Evolutionary conservation across 73 alveolate species (phyloP).

Genomic region (Tetrahymena borealis): DNA sequence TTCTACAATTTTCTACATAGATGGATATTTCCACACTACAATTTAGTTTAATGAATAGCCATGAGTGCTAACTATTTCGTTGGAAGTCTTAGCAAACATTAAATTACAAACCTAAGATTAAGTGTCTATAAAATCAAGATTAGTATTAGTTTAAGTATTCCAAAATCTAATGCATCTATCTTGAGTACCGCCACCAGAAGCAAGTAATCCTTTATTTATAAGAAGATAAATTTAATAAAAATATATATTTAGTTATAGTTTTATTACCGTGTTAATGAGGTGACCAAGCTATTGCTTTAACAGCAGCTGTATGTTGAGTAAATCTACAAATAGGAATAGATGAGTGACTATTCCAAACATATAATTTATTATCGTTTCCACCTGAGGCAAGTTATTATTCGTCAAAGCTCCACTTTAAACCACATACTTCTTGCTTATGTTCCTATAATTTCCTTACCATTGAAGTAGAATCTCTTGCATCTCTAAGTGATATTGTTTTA

Average conservation of each 20-base stretch:
- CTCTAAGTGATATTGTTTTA: slow-evolving; percentile 81
- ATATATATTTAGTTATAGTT: not conserved
- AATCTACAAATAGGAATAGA: slow-evolving; percentile 51
- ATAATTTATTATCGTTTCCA: slow-evolving; percentile 96
- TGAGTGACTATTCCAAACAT: slow-evolving; percentile 85
- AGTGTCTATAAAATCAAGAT: slow-evolving; percentile 73
- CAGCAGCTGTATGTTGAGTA: slow-evolving; percentile 90
- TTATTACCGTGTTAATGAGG: slow-evolving; percentile 80
- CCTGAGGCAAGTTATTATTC: slow-evolving; percentile 93
- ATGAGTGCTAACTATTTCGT: slow-evolving; percentile 92
- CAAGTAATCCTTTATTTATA: slow-evolving; percentile 43
- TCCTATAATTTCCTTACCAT: slow-evolving; percentile 29
- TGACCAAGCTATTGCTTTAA: slow-evolving; percentile 96
- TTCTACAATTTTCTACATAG: slow-evolving; percentile 73
- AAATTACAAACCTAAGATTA: slow-evolving; percentile 91
- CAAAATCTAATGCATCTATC: slow-evolving; percentile 90
- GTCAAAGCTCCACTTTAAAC: slow-evolving; percentile 89
- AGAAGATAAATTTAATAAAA: not conserved
- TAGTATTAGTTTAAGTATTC: slow-evolving; percentile 76
- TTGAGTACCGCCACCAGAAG: slow-evolving; percentile 96
- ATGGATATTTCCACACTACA: slow-evolving; percentile 92
- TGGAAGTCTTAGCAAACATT: slow-evolving; percentile 75
- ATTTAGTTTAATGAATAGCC: slow-evolving; percentile 89
- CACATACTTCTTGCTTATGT: slow-evolving; percentile 92
- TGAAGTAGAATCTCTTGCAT: slow-evolving; percentile 63